These are phyloP conservation scores for Acanthamoeba royreba DNA, from an alignment of 208 protist species.

Conservation along the genomic window DNA sequence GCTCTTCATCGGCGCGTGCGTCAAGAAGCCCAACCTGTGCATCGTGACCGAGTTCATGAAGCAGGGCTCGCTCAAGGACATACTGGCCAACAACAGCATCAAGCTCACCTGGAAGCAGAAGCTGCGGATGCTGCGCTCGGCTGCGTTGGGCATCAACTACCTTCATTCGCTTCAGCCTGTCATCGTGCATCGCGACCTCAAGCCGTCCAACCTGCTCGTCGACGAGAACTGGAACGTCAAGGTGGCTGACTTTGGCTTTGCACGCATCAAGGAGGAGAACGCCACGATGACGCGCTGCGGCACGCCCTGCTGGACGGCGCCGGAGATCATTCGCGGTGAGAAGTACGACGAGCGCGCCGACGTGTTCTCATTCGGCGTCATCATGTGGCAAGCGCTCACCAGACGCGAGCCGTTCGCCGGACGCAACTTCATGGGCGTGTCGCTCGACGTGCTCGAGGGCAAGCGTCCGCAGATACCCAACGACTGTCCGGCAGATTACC, in stretches of 20 bases:
- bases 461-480: too few species aligned
- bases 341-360: too few species aligned
- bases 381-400: too few species aligned
- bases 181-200: conserved; percentile 74
- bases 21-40: background rate
- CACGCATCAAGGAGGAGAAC: background rate
- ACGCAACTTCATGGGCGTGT: too few species aligned
- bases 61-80: background rate
- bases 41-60: background rate
- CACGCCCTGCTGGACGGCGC: background rate
- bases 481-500: too few species aligned
- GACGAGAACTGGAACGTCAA: conserved; percentile 71
- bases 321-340: too few species aligned
- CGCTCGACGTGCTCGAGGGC: too few species aligned
- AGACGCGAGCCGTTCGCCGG: too few species aligned
- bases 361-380: too few species aligned
- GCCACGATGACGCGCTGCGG: background rate
- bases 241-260: conserved; percentile 15
- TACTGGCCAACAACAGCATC: background rate
- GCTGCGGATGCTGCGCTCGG: background rate
- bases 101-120: conserved; percentile 42
- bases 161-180: conserved; percentile 63
- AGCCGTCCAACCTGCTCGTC: conserved; percentile 66
- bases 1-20: background rate
- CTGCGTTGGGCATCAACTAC: conserved; percentile 73